phyloP scores from a whole-genome alignment of 2,329 filamentous ascomycete species.

The Ustilaginoidea virens region DNA sequence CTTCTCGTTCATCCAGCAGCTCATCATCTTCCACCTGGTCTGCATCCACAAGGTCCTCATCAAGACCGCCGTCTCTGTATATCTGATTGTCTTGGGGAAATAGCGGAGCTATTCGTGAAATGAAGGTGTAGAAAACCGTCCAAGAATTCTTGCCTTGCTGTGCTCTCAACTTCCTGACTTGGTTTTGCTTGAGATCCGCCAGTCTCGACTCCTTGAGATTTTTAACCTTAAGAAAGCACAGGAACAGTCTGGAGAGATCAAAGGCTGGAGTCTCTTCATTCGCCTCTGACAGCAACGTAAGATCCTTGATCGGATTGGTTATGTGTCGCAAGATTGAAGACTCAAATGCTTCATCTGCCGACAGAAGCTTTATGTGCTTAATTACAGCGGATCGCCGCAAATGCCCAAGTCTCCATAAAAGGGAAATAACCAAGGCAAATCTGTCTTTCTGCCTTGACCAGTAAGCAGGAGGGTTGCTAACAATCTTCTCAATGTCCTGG shows the following conservation, averaged over 20 bases:
- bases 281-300: conserved; percentile 4
- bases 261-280: conserved; percentile 10
- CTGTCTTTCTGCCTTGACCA: conserved; percentile 14
- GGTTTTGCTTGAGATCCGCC: conserved; percentile 1
- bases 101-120: conserved; percentile 10
- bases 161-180: conserved; percentile 7
- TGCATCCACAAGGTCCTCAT: neutral
- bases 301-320: conserved; percentile 6
- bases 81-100: conserved; percentile 20
- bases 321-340: conserved; percentile 4
- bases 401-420: conserved; percentile 16
- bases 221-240: conserved; percentile 14
- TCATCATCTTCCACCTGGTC: conserved; percentile 8
- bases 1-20: conserved; percentile 4
- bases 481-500: conserved; percentile 8
- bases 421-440: conserved; percentile 14
- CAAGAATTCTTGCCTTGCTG: conserved; percentile 10
- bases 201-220: conserved; percentile 8
- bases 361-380: conserved; percentile 9
- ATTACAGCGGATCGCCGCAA: conserved; percentile 13
- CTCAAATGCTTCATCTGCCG: conserved; percentile 5
- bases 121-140: conserved; percentile 12
- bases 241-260: conserved; percentile 16
- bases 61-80: conserved; percentile 9
- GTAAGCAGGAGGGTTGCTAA: conserved; percentile 5